Evolutionary conservation across 2,329 filamentous ascomycete genomes (phyloP).

Genomic region (Pseudogymnoascus sp.): DNA sequence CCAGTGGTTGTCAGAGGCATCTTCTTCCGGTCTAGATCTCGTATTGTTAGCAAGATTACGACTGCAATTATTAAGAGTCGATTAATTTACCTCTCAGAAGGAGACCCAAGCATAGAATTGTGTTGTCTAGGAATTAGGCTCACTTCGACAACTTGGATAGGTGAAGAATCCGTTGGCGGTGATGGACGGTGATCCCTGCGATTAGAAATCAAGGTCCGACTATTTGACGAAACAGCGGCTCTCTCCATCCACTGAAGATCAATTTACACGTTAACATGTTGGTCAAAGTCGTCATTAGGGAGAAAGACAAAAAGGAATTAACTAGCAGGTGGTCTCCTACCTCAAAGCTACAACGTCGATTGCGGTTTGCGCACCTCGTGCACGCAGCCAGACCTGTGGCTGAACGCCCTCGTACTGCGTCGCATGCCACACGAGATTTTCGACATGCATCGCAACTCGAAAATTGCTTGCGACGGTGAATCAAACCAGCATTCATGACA

Average conservation of each 20-base stretch:
- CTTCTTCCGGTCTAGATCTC: neutral
- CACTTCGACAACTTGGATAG: neutral
- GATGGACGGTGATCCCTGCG: neutral
- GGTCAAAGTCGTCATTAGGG: neutral
- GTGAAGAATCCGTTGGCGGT: neutral
- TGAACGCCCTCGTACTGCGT: neutral
- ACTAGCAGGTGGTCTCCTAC: neutral
- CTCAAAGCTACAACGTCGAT: neutral
- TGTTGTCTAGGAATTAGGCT: neutral
- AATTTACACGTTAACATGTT: neutral
- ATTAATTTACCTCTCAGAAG: neutral
- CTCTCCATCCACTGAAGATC: neutral
- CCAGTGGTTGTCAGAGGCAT: neutral
- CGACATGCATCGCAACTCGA: slow-evolving; percentile 3
- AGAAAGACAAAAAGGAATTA: neutral
- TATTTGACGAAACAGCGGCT: neutral
- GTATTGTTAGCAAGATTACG: neutral
- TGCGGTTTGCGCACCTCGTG: neutral
- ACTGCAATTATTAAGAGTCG: neutral
- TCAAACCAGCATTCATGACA: neutral
- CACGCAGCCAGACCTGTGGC: neutral
- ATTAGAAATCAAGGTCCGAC: neutral
- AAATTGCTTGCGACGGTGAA: neutral
- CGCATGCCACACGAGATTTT: neutral
- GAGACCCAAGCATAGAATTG: neutral